These are phyloP conservation scores for Nicotiana tomentosiformis DNA, from an alignment of 257 asterid species.

Conservation along the genomic window DNA sequence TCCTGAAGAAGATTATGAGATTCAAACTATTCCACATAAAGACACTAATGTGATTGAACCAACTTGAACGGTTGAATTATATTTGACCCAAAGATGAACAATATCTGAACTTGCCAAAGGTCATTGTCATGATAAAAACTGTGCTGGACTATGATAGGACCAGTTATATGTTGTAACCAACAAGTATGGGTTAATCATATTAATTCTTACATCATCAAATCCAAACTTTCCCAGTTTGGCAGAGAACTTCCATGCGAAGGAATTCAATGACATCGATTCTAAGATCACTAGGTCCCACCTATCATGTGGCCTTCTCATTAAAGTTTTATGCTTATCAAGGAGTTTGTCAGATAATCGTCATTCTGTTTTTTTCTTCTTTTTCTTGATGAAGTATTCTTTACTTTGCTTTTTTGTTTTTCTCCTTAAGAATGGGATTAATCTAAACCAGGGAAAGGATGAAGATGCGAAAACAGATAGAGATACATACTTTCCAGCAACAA, in stretches of 20 bases:
- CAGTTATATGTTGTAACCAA: neutral
- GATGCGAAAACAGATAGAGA: neutral
- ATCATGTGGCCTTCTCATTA: neutral
- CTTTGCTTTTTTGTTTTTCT: no score
- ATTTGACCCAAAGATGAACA: neutral
- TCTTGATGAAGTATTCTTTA: neutral
- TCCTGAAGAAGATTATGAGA: neutral
- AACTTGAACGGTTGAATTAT: neutral
- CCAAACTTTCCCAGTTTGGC: neutral
- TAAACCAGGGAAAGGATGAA: neutral
- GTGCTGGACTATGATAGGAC: neutral
- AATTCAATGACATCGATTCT: neutral
- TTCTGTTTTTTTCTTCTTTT: neutral
- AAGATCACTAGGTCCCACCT: neutral
- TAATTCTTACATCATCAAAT: neutral
- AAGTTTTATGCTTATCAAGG: neutral
- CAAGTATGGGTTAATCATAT: neutral
- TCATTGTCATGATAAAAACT: neutral
- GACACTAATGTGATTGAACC: neutral
- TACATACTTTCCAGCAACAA: slow-evolving; percentile 26
- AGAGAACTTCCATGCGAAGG: neutral
- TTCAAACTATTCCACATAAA: neutral
- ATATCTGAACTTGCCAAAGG: neutral
- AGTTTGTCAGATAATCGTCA: neutral
- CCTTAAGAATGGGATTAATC: neutral